Evolutionary conservation across 2,329 filamentous ascomycete species (phyloP).

Genomic region (Colletotrichum melonis): DNA sequence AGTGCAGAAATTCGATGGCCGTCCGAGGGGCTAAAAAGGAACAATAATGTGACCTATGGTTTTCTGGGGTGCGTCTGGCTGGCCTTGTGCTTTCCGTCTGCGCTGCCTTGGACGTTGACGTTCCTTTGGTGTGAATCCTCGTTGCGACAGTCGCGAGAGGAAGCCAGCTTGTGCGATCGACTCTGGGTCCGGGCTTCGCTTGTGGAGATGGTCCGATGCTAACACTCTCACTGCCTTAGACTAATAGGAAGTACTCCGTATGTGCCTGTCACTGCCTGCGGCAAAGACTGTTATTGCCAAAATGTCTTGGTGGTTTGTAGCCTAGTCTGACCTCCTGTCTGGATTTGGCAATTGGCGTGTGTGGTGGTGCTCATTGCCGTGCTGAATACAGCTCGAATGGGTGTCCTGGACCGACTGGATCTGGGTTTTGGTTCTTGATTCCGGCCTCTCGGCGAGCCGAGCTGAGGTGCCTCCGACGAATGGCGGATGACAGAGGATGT

Average conservation of each 20-base stretch:
- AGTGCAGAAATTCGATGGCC: constrained; percentile 29
- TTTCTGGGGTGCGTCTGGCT: constrained; percentile 34
- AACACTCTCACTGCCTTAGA: not conserved
- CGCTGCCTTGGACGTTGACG: not conserved
- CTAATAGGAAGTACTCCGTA: not conserved
- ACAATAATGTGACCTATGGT: constrained; percentile 21
- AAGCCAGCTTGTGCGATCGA: constrained; percentile 25
- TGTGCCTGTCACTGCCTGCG: not conserved
- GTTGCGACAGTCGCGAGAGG: not conserved
- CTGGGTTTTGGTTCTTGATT: not conserved
- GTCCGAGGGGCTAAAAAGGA: constrained; percentile 15
- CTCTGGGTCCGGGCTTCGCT: constrained; percentile 2
- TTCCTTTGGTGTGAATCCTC: not conserved
- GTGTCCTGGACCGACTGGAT: constrained; percentile 3
- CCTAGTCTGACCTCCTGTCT: not conserved
- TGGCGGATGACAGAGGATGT: constrained; percentile 1
- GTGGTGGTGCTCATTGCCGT: not conserved
- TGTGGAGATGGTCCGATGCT: not conserved
- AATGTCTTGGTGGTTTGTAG: not conserved
- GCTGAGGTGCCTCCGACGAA: constrained; percentile 4
- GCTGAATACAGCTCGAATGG: not conserved
- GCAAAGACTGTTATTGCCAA: not conserved
- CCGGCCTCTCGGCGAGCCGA: not conserved
- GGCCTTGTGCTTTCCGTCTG: constrained; percentile 9
- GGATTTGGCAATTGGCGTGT: constrained; percentile 3